phyloP scores from a whole-genome alignment of 257 asterid species.

The Striga asiatica region DNA sequence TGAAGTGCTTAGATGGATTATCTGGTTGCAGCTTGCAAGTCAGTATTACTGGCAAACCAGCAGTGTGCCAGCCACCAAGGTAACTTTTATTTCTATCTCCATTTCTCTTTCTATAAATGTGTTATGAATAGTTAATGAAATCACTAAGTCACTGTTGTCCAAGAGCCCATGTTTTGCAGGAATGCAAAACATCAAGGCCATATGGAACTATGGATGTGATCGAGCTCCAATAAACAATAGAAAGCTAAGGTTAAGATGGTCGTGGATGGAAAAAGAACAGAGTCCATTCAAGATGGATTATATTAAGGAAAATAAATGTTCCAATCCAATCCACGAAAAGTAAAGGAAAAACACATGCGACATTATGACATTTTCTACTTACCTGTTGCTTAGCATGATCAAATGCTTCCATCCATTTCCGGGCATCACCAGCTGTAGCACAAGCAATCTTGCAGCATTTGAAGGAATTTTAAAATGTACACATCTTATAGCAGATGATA shows the following conservation, averaged over 20 bases:
- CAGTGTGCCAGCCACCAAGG: background rate
- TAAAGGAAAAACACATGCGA: background rate
- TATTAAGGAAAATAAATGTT: background rate
- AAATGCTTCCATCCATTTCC: constrained; percentile 97
- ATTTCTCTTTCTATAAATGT: background rate
- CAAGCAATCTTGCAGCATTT: constrained; percentile 80
- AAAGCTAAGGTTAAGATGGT: constrained; percentile 9
- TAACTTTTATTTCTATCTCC: background rate
- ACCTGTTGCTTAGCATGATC: constrained; percentile 95
- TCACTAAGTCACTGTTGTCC: background rate
- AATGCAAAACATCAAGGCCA: background rate
- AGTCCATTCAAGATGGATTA: background rate
- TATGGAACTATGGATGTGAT: background rate
- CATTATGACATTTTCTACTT: constrained; percentile 12
- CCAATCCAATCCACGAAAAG: background rate
- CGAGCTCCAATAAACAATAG: background rate
- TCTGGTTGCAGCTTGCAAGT: constrained; percentile 6
- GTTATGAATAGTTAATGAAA: constrained; percentile 6
- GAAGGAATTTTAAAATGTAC: constrained; percentile 13
- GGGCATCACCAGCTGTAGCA: constrained; percentile 70
- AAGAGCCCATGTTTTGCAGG: background rate
- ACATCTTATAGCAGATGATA: constrained; percentile 9
- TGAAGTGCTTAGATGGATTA: constrained; percentile 1
- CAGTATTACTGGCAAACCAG: background rate
- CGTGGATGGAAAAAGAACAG: constrained; percentile 8